These are phyloP conservation scores for Mycosarcoma maydis DNA, from an alignment of 1,284 basidiomycete genomes.

Conservation along the genomic window DNA sequence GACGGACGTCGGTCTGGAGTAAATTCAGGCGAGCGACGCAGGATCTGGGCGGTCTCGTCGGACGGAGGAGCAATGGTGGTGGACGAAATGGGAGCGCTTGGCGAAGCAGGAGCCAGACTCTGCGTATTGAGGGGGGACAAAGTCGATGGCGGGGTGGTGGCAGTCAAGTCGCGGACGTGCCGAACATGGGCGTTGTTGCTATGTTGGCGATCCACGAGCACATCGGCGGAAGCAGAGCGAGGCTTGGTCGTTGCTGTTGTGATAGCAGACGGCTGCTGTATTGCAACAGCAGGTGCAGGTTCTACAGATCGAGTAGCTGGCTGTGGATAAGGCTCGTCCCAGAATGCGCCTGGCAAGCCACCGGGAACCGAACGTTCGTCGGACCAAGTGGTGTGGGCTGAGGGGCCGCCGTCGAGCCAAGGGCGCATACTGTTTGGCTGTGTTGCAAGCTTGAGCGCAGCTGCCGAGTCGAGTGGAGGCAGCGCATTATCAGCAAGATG, in stretches of 20 bases:
- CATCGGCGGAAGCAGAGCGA: not conserved
- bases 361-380: constrained; percentile 41
- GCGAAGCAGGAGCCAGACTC: constrained; percentile 18
- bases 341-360: constrained; percentile 34
- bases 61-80: constrained; percentile 32
- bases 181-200: constrained; percentile 2
- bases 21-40: constrained; percentile 25
- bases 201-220: not conserved
- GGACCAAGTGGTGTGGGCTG: constrained; percentile 24
- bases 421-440: constrained; percentile 14
- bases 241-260: not conserved
- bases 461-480: not conserved
- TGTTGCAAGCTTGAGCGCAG: not conserved
- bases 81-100: constrained; percentile 25
- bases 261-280: not conserved
- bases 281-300: not conserved
- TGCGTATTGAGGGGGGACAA: constrained; percentile 37
- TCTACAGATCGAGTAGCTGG: not conserved
- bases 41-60: constrained; percentile 29
- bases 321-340: constrained; percentile 22
- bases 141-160: constrained; percentile 1
- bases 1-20: constrained; percentile 2
- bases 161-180: constrained; percentile 1
- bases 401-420: constrained; percentile 26
- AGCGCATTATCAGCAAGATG: constrained; percentile 10